Conservation (phyloP, 306 rosid species). For the Corylus americana region DNA sequence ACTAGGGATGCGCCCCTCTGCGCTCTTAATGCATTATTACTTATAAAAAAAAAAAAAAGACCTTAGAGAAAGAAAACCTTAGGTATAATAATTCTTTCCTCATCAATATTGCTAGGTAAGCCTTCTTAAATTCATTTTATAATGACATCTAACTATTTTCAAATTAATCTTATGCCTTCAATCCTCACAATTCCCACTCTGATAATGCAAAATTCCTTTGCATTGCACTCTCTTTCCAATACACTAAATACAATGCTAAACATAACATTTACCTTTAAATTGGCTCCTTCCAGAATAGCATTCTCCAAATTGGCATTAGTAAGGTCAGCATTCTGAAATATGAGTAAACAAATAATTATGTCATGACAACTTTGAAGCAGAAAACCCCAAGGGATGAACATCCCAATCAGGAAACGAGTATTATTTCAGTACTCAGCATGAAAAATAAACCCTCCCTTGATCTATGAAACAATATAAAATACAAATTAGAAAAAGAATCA, state of each 20-base stretch:
- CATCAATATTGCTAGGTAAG: background rate
- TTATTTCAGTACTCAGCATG: background rate
- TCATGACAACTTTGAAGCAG: background rate
- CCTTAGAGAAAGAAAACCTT: background rate
- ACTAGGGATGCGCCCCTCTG: too few relatives aligned
- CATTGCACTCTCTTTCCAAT: too few relatives aligned
- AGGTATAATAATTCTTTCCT: background rate
- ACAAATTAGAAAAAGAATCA: too few relatives aligned
- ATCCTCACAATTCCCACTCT: too few relatives aligned
- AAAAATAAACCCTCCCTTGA: background rate
- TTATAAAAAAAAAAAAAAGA: too few relatives aligned
- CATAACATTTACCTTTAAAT: slow-evolving; percentile 70
- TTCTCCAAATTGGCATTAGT: slow-evolving; percentile 92
- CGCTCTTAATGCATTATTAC: too few relatives aligned
- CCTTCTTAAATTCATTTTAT: too few relatives aligned
- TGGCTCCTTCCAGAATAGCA: slow-evolving; percentile 90
- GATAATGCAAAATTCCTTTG: too few relatives aligned
- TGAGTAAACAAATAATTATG: slow-evolving; percentile 14
- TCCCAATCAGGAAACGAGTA: background rate
- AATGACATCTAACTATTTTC: too few relatives aligned
- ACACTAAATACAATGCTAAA: slow-evolving; percentile 8
- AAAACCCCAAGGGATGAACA: background rate
- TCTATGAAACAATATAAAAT: background rate
- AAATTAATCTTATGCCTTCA: too few relatives aligned
- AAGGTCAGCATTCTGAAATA: slow-evolving; percentile 86